Conservation (phyloP, 768 basidiomycete genomes). For the Macrocybe gigantea region DNA sequence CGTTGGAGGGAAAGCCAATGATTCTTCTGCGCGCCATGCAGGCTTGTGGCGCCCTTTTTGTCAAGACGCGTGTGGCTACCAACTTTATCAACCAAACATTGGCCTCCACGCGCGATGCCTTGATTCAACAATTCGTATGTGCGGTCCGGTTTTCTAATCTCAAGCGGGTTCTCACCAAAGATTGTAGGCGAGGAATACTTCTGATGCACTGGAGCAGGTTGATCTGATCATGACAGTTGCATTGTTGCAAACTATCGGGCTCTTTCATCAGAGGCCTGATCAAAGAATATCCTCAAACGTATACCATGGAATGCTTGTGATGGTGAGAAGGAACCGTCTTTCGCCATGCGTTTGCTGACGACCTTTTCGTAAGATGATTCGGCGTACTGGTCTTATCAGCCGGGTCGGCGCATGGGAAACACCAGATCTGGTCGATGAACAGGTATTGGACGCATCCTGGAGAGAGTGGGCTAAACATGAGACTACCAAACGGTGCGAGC, state of each 20-base stretch:
- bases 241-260: slow-evolving; percentile 53
- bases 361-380: slow-evolving; percentile 34
- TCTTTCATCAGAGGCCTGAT: slow-evolving; percentile 44
- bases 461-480: slow-evolving; percentile 53
- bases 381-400: slow-evolving; percentile 38
- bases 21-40: slow-evolving; percentile 52
- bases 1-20: slow-evolving; percentile 38
- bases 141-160: slow-evolving; percentile 9
- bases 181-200: slow-evolving; percentile 31
- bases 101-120: slow-evolving; percentile 36
- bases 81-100: slow-evolving; percentile 43
- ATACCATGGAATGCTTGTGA: slow-evolving; percentile 59
- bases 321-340: slow-evolving; percentile 30
- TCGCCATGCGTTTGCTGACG: not conserved
- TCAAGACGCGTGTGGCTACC: slow-evolving; percentile 39
- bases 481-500: slow-evolving; percentile 46
- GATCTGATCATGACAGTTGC: slow-evolving; percentile 41
- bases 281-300: slow-evolving; percentile 42
- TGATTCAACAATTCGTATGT: slow-evolving; percentile 53
- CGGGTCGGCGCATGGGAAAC: slow-evolving; percentile 38
- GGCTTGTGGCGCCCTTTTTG: slow-evolving; percentile 57
- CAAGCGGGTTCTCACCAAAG: slow-evolving; percentile 7
- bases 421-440: slow-evolving; percentile 29
- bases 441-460: slow-evolving; percentile 40
- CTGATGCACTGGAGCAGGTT: slow-evolving; percentile 29